Evolutionary conservation across 371 early-diverging fungal genomes (phyloP).

Genomic region (Vairimorpha necatrix): DNA sequence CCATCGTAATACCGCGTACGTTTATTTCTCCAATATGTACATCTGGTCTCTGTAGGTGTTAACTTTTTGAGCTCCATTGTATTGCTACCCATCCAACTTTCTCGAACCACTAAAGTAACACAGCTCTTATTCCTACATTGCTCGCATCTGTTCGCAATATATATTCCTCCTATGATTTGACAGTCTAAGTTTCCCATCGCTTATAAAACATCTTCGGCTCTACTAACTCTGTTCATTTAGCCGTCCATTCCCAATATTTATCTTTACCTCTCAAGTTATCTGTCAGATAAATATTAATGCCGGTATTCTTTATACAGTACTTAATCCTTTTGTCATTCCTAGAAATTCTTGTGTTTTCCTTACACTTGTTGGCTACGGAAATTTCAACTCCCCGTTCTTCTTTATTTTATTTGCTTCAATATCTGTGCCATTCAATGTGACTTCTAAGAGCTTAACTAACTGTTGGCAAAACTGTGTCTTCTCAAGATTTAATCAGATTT

Average conservation of each 20-base stretch:
- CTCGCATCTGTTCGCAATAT: constrained; percentile 50
- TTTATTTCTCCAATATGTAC: constrained; percentile 33
- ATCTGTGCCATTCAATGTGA: constrained; percentile 9
- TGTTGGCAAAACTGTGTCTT: constrained; percentile 19
- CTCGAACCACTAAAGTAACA: constrained; percentile 43
- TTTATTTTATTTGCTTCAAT: constrained; percentile 13
- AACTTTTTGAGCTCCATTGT: too few species aligned
- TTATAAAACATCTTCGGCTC: constrained; percentile 5
- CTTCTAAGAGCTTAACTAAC: constrained; percentile 39
- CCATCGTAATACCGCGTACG: constrained; percentile 22
- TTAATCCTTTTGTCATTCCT: background rate
- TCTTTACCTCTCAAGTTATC: constrained; percentile 7
- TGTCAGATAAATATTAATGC: too few species aligned
- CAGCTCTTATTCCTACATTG: constrained; percentile 35
- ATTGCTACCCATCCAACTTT: constrained; percentile 7
- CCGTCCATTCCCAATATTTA: background rate
- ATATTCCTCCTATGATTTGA: constrained; percentile 4
- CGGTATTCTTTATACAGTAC: too few species aligned
- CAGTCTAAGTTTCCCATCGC: constrained; percentile 10
- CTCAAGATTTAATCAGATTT: constrained; percentile 21
- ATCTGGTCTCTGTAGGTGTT: constrained; percentile 25
- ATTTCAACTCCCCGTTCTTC: constrained; percentile 14
- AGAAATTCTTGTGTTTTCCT: constrained; percentile 6
- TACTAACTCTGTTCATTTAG: background rate
- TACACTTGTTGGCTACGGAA: constrained; percentile 8